Base-by-base conservation (phyloP, 306 rosid genomes). In the Prinsepia uniflora region DNA sequence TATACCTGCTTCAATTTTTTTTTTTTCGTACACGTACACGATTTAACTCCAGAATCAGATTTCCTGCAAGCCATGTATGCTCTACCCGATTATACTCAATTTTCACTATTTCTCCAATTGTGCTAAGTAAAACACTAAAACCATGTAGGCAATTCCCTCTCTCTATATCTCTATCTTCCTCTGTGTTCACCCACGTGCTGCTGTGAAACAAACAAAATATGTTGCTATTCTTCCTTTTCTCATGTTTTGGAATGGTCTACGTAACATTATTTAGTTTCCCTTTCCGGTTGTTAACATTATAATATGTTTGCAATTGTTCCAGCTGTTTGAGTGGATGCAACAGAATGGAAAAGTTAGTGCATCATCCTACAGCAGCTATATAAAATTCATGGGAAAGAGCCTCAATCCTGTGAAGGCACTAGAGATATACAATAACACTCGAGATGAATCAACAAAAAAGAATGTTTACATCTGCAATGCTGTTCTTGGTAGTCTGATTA, bases 311-410 rank as follows among this genome's bases (percentile, higher is more conserved):
- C 41, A 58, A 70, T 76, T 22, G 58, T 77, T 86, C 81, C 94
- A 93, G 98, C 83, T 88, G 19, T 93, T 90, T 89, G 78, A 79
- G 70, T 93, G 98, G 96, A 93, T 93, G 98, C 89, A 82, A 84
- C 81, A 88, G 69, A 88, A 79, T 47, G 79, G 81, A 49, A 87
- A 93, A 88, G 48, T 86, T 41, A 81, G 86, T 79, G 84, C 66
- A 18, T 79, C 84, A 20, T 87, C 98, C 50, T 93, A 90, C 79
- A 80, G 91, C 56, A 79, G 82, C 78, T 93, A 88, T 24, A 76
- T 87, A 43, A 88, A 76, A 82, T 87, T 85, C 81, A 80, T 81
- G 90, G 96, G 90, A 12, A 82, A 75, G 79, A 82, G 84, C 72
- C 81, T 85, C 57, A 92, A 87, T 66, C 92, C 89, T 47, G 76